Conservation (phyloP, 352 stramenopile species). For the Phytophthora foliorum region DNA sequence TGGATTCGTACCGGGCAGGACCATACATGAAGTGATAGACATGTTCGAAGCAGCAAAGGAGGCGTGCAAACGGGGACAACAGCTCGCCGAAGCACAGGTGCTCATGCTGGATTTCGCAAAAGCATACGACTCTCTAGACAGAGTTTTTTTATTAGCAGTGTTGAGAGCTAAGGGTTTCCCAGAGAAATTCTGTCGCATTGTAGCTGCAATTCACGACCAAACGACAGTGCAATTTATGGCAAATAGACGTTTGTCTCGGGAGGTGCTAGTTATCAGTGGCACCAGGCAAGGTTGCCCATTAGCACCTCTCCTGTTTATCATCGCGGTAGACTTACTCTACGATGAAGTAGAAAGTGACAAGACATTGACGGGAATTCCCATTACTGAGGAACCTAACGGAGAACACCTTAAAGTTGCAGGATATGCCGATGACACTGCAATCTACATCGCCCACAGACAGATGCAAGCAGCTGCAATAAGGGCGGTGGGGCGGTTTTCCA, state of each 20-base stretch:
- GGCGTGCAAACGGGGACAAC: neutral
- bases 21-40: constrained; percentile 3
- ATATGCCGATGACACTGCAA: neutral
- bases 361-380: no score
- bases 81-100: neutral
- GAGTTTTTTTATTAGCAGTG: no score
- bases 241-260: no score
- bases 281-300: no score
- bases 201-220: neutral
- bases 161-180: neutral
- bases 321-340: no score
- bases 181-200: neutral
- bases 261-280: no score
- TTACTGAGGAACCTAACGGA: no score
- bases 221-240: neutral
- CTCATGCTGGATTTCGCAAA: constrained; percentile 12
- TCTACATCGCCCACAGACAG: neutral
- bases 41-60: neutral
- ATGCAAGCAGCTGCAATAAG: no score
- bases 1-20: constrained; percentile 3
- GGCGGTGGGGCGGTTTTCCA: no score
- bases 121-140: neutral
- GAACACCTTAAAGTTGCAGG: neutral
- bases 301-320: no score
- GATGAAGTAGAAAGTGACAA: no score